Evolutionary conservation across 768 basidiomycete species (phyloP).

Genomic region (Lanmaoa rubissima): DNA sequence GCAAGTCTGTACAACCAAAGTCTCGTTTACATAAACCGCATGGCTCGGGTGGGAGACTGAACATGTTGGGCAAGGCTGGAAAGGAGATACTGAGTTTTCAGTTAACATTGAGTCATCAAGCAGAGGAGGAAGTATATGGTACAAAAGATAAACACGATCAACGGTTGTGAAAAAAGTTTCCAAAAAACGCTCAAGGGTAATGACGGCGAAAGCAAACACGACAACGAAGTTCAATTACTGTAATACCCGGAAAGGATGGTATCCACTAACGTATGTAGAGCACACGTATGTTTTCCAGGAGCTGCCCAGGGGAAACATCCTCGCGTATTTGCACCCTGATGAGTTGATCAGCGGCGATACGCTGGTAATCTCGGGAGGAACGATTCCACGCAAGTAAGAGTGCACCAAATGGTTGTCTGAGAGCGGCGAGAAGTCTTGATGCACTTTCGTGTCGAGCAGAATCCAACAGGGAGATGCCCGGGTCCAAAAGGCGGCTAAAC

Average conservation of each 20-base stretch:
- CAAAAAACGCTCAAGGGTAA: background rate
- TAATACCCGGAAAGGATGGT: background rate
- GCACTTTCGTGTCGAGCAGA: background rate
- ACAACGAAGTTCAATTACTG: background rate
- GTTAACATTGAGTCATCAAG: too few species aligned
- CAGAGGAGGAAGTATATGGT: background rate
- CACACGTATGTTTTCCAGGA: background rate
- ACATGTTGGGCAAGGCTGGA: too few species aligned
- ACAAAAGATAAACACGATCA: background rate
- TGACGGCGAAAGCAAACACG: background rate
- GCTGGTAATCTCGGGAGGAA: conserved; percentile 1
- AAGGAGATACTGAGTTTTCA: too few species aligned
- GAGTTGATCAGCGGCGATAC: conserved; percentile 8
- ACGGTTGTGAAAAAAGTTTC: background rate
- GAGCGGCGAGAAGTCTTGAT: conserved; percentile 2
- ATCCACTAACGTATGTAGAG: conserved; percentile 10
- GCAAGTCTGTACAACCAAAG: too few species aligned
- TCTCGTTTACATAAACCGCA: too few species aligned
- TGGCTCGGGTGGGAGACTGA: too few species aligned
- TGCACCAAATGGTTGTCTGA: conserved; percentile 15
- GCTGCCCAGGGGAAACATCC: conserved; percentile 1
- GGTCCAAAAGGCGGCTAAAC: conserved; percentile 1
- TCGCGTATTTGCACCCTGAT: conserved; percentile 8
- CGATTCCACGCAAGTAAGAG: conserved; percentile 7
- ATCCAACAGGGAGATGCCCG: background rate